phyloP scores from a whole-genome alignment of 768 basidiomycete genomes.

The Antrodiella citrinella region DNA sequence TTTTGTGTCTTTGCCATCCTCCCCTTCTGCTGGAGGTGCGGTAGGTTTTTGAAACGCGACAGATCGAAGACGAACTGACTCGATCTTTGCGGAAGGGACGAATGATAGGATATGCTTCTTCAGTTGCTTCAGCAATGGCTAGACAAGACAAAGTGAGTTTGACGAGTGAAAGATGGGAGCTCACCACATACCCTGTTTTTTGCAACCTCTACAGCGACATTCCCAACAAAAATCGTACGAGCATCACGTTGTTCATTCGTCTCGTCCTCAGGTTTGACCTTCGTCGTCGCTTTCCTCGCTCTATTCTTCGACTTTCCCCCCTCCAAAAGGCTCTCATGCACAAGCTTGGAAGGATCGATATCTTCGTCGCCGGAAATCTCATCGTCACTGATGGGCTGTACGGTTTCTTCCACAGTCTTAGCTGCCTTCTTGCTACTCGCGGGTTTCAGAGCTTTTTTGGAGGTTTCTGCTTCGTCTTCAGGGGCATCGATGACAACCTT shows the following conservation, averaged over 20 bases:
- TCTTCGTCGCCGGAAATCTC: conserved; percentile 25
- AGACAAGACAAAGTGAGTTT: conserved; percentile 5
- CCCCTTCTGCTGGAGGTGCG: conserved; percentile 39
- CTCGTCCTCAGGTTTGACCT: conserved; percentile 60
- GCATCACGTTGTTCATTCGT: conserved; percentile 64
- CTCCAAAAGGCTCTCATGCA: conserved; percentile 54
- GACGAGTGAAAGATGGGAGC: neutral
- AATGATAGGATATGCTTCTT: conserved; percentile 67
- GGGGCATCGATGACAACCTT: neutral
- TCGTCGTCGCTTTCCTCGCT: conserved; percentile 28
- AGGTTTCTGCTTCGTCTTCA: neutral
- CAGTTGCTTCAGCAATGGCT: conserved; percentile 73
- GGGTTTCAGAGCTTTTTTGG: neutral
- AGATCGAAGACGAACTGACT: conserved; percentile 90
- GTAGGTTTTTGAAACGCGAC: conserved; percentile 85
- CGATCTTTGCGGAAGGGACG: conserved; percentile 73
- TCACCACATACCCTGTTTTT: conserved; percentile 54
- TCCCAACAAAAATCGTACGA: conserved; percentile 89
- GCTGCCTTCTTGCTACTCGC: conserved; percentile 1
- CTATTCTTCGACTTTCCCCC: conserved; percentile 20
- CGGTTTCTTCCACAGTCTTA: neutral
- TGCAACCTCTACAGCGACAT: conserved; percentile 69
- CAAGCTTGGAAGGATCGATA: conserved; percentile 30
- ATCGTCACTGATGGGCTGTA: no score
- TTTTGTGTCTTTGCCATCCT: conserved; percentile 21